Evolutionary conservation across 345 rosid species (phyloP).

Genomic region (Populus davidiana): DNA sequence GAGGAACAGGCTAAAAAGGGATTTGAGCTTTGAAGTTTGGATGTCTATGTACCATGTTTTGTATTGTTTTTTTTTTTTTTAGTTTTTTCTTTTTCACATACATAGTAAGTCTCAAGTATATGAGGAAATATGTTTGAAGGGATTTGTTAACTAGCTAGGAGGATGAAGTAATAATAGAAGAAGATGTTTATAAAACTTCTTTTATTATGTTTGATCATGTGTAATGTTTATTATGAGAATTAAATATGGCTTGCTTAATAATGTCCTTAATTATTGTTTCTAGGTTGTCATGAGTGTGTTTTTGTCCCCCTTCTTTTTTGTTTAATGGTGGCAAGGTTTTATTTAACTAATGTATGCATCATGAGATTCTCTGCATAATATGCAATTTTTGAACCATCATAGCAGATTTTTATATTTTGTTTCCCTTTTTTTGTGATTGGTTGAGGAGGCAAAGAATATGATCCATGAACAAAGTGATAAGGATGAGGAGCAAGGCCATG

Average conservation of each 20-base stretch:
- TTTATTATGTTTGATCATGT: constrained; percentile 5
- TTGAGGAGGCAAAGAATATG: constrained; percentile 19
- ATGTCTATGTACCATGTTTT: constrained; percentile 19
- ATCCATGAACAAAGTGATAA: constrained; percentile 30
- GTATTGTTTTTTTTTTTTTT: not conserved
- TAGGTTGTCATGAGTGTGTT: constrained; percentile 11
- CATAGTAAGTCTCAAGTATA: not conserved
- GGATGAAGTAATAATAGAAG: constrained; percentile 16
- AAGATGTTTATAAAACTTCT: constrained; percentile 20
- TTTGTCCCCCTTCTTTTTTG: not conserved
- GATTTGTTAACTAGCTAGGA: constrained; percentile 16
- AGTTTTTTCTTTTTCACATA: not conserved
- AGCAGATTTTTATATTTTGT: not conserved
- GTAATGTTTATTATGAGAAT: constrained; percentile 7
- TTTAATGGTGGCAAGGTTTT: constrained; percentile 1
- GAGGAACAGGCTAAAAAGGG: constrained; percentile 48
- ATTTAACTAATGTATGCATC: not conserved
- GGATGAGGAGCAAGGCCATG: constrained; percentile 27
- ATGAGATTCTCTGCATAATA: constrained; percentile 13
- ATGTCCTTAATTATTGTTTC: constrained; percentile 5
- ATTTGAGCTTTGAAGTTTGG: constrained; percentile 51
- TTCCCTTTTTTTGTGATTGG: constrained; percentile 9
- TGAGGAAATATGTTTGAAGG: constrained; percentile 13
- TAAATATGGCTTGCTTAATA: constrained; percentile 17
- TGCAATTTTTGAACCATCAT: not conserved